Conservation (phyloP, 345 rosid genomes). For the Boechera retrofracta region DNA sequence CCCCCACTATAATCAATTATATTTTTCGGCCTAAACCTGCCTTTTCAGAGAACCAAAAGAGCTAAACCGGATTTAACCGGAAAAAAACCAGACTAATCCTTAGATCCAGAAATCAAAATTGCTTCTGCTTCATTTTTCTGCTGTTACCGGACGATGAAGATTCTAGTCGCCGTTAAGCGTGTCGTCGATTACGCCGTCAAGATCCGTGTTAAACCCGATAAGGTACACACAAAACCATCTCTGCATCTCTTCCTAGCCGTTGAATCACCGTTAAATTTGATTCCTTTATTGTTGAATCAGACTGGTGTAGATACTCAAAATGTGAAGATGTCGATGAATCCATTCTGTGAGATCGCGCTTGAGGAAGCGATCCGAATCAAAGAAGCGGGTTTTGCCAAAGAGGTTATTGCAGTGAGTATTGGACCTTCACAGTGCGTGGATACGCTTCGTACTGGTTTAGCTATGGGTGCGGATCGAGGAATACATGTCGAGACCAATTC, state of each 20-base stretch:
- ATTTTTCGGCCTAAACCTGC: no score
- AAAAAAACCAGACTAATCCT: neutral
- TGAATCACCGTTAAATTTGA: neutral
- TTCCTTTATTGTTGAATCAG: constrained; percentile 44
- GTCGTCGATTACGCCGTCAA: constrained; percentile 94
- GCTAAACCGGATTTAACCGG: neutral
- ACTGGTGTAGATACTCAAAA: constrained; percentile 90
- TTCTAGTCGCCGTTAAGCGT: constrained; percentile 88
- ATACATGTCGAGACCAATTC: constrained; percentile 67
- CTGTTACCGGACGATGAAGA: constrained; percentile 62
- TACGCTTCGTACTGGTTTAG: constrained; percentile 89
- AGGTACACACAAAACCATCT: constrained; percentile 53
- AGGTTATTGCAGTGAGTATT: constrained; percentile 79
- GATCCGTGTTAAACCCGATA: constrained; percentile 92
- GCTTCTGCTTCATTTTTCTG: neutral
- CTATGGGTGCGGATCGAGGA: constrained; percentile 96
- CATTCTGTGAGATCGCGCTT: constrained; percentile 91
- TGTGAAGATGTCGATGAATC: constrained; percentile 99
- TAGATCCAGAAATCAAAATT: constrained; percentile 18
- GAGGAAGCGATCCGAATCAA: constrained; percentile 89
- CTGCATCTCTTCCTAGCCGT: neutral
- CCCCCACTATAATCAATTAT: no score
- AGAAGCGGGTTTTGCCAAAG: constrained; percentile 83
- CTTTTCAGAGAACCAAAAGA: no score
- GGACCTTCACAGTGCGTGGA: constrained; percentile 79